Conservation (phyloP, 441 rosid species). For the Euphorbia schlechtendalii region DNA sequence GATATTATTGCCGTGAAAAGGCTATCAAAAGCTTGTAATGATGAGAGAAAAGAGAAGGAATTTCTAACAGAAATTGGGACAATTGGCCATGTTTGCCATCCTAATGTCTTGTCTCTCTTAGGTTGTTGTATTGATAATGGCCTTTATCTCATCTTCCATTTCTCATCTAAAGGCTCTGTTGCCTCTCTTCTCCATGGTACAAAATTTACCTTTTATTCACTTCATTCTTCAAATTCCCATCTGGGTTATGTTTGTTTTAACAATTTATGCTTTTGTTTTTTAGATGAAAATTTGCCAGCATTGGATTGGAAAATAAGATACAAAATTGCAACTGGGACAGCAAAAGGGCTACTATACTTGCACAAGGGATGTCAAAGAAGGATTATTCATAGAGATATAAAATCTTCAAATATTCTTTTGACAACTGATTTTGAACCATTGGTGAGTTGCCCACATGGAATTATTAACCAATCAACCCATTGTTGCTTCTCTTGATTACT, state of each 20-base stretch:
- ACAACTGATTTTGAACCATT: slow-evolving; percentile 71
- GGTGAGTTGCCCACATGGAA: slow-evolving; percentile 30
- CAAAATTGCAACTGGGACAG: slow-evolving; percentile 70
- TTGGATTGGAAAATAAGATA: slow-evolving; percentile 78
- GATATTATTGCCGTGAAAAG: slow-evolving; percentile 85
- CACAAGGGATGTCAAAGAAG: slow-evolving; percentile 91
- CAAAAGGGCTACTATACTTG: slow-evolving; percentile 76
- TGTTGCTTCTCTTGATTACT: neutral
- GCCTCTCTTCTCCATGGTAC: slow-evolving; percentile 91
- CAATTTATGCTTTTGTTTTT: slow-evolving; percentile 11
- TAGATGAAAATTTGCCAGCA: slow-evolving; percentile 46
- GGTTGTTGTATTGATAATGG: slow-evolving; percentile 94
- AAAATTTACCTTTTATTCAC: neutral
- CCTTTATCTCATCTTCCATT: slow-evolving; percentile 74
- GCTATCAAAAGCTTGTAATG: slow-evolving; percentile 55
- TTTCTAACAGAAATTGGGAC: slow-evolving; percentile 93
- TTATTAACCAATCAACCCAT: neutral
- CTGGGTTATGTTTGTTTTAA: neutral
- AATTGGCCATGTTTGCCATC: slow-evolving; percentile 82
- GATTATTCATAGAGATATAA: slow-evolving; percentile 88
- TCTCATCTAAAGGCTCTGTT: slow-evolving; percentile 85
- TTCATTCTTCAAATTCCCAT: slow-evolving; percentile 10
- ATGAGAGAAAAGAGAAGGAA: slow-evolving; percentile 89
- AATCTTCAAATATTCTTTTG: slow-evolving; percentile 78
- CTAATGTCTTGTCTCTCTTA: slow-evolving; percentile 64